Evolutionary conservation across 257 asterid genomes (phyloP).

Genomic region (Primulina eburnea): DNA sequence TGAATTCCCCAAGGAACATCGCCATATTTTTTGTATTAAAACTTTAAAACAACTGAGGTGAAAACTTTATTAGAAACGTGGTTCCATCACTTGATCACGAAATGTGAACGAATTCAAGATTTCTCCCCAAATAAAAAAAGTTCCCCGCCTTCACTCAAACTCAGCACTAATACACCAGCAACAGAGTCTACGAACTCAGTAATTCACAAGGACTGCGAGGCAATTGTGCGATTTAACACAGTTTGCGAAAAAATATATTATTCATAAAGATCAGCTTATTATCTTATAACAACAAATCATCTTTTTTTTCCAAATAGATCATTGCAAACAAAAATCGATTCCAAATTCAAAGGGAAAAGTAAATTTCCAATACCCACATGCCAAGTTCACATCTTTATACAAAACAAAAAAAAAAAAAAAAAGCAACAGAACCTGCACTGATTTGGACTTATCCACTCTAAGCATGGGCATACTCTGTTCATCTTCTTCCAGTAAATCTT

Average conservation of each 20-base stretch:
- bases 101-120: too few species aligned
- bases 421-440: slow-evolving; percentile 35
- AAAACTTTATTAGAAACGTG: too few species aligned
- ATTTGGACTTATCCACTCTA: slow-evolving; percentile 29
- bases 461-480: slow-evolving; percentile 37
- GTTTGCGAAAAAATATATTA: not conserved
- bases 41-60: too few species aligned
- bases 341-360: not conserved
- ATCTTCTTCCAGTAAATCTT: slow-evolving; percentile 57
- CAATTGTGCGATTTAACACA: not conserved
- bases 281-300: not conserved
- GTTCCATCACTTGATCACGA: too few species aligned
- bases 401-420: not conserved
- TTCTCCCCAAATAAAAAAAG: too few species aligned
- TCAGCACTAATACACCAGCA: not conserved
- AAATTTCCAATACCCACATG: not conserved
- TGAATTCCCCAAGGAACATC: too few species aligned
- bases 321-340: not conserved
- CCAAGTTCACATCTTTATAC: not conserved
- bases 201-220: too few species aligned
- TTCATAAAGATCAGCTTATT: not conserved
- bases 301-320: too few species aligned
- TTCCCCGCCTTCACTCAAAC: too few species aligned
- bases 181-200: not conserved
- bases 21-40: too few species aligned